These are phyloP conservation scores for Epichloe festucae DNA, from an alignment of 2,329 filamentous ascomycete genomes.

Conservation along the genomic window DNA sequence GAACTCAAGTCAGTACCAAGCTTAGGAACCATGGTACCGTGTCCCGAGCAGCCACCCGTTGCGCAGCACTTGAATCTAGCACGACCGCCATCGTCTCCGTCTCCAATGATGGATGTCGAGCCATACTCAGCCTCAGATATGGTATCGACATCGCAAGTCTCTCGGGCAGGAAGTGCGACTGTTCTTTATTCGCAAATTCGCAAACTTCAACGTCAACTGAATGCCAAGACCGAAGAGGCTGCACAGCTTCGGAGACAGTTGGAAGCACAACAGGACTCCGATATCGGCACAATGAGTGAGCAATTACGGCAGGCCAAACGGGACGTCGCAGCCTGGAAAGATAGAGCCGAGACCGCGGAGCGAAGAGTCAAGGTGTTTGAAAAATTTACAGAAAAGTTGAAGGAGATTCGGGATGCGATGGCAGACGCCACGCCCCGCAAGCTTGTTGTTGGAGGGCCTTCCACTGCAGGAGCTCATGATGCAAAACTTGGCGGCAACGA, in stretches of 20 bases:
- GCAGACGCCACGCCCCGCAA: background rate
- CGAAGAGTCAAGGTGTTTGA: conserved; percentile 35
- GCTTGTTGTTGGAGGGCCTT: background rate
- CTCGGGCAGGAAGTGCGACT: conserved; percentile 17
- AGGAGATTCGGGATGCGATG: conserved; percentile 16
- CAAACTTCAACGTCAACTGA: conserved; percentile 34
- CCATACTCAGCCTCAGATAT: background rate
- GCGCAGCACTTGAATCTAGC: conserved; percentile 24
- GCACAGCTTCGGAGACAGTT: conserved; percentile 31
- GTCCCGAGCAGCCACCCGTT: conserved; percentile 24
- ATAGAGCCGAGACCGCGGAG: conserved; percentile 43
- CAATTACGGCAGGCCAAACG: conserved; percentile 28
- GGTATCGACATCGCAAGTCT: background rate
- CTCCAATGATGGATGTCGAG: conserved; percentile 4
- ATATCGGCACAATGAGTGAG: conserved; percentile 33
- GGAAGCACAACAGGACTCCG: conserved; percentile 28
- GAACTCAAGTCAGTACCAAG: conserved; percentile 13
- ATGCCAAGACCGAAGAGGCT: conserved; percentile 31
- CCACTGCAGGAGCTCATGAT: background rate
- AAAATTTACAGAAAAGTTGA: conserved; percentile 24
- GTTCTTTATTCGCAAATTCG: conserved; percentile 36
- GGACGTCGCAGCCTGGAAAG: conserved; percentile 34
- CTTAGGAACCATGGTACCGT: conserved; percentile 26
- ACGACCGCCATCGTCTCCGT: conserved; percentile 21
- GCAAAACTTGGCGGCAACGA: background rate